A percentile compares a stretch with the other conserved stretches of the same genome.
Evolutionary conservation across 805 yeast genomes (phyloP).

Genomic region (Candida ficus): DNA sequence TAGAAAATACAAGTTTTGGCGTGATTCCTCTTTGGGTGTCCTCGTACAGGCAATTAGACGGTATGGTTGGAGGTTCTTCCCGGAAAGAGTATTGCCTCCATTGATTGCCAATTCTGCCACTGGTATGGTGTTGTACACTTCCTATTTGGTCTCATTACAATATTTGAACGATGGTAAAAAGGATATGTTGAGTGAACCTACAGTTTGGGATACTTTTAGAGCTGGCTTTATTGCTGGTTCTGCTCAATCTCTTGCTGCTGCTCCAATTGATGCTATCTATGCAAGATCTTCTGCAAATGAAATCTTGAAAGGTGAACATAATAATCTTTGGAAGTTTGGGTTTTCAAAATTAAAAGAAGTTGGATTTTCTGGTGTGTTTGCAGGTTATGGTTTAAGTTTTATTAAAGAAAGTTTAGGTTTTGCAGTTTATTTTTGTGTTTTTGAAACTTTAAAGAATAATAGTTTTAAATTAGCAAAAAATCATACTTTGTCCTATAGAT

Average conservation of each 20-base stretch:
- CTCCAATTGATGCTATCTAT: slow-evolving; percentile 89
- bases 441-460: slow-evolving; percentile 73
- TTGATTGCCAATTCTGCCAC: slow-evolving; percentile 83
- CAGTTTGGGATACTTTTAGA: slow-evolving; percentile 51
- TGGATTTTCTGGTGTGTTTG: slow-evolving; percentile 82
- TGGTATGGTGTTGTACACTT: slow-evolving; percentile 79
- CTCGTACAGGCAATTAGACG: slow-evolving; percentile 62
- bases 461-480: slow-evolving; percentile 45
- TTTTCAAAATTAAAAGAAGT: slow-evolving; percentile 60
- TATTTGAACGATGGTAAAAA: slow-evolving; percentile 24
- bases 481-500: slow-evolving; percentile 38
- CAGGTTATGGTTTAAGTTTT: slow-evolving; percentile 77
- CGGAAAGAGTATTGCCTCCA: slow-evolving; percentile 79
- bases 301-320: slow-evolving; percentile 59
- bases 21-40: slow-evolving; percentile 79
- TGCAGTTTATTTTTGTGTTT: slow-evolving; percentile 77
- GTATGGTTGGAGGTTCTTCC: slow-evolving; percentile 85
- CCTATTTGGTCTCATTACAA: slow-evolving; percentile 60
- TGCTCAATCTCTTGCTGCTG: slow-evolving; percentile 84
- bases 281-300: slow-evolving; percentile 77
- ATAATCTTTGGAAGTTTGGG: slow-evolving; percentile 76
- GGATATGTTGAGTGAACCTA: slow-evolving; percentile 19
- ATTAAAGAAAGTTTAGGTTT: slow-evolving; percentile 78
- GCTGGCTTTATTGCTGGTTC: slow-evolving; percentile 88
- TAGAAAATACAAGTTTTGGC: slow-evolving; percentile 43